Conservation (phyloP, 2,329 filamentous ascomycete species). For the Pseudogymnoascus sp. region DNA sequence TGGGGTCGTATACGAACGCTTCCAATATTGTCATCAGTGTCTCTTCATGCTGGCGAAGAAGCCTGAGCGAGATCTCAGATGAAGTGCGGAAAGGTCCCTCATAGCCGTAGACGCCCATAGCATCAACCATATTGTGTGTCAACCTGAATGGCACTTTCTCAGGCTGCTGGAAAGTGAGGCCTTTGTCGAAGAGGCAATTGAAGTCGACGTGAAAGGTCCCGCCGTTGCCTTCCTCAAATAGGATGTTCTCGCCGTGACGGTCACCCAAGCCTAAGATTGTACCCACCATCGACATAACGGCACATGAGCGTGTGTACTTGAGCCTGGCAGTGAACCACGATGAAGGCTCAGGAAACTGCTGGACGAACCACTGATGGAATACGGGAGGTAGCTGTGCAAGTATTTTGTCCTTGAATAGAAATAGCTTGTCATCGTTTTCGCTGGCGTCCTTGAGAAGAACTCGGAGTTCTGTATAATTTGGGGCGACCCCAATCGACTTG, state of each 20-base stretch:
- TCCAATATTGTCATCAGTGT: constrained; percentile 96
- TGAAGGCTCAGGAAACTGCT: constrained; percentile 87
- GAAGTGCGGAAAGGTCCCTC: constrained; percentile 89
- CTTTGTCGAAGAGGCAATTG: constrained; percentile 98
- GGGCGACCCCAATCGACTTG: constrained; percentile 59
- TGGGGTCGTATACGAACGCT: constrained; percentile 94
- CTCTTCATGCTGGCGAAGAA: constrained; percentile 86
- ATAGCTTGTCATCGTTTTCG: constrained; percentile 48
- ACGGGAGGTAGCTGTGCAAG: constrained; percentile 66
- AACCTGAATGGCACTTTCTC: constrained; percentile 93
- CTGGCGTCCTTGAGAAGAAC: constrained; percentile 55
- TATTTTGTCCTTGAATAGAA: constrained; percentile 61
- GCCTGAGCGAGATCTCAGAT: constrained; percentile 75
- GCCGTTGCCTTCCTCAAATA: constrained; percentile 87
- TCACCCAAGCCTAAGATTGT: constrained; percentile 91
- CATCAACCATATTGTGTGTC: constrained; percentile 97
- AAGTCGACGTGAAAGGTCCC: constrained; percentile 98
- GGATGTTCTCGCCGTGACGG: constrained; percentile 92
- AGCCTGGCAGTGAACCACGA: constrained; percentile 86
- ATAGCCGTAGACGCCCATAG: constrained; percentile 90
- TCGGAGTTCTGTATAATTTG: constrained; percentile 61
- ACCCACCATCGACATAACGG: constrained; percentile 99
- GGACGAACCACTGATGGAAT: constrained; percentile 89
- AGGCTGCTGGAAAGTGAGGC: constrained; percentile 86
- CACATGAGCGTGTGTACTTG: constrained; percentile 84